Percentiles rank a stretch among this genome's conserved stretches.
Conservation (phyloP, 2,329 filamentous ascomycete genomes). For the Dothideomycetes sp. region DNA sequence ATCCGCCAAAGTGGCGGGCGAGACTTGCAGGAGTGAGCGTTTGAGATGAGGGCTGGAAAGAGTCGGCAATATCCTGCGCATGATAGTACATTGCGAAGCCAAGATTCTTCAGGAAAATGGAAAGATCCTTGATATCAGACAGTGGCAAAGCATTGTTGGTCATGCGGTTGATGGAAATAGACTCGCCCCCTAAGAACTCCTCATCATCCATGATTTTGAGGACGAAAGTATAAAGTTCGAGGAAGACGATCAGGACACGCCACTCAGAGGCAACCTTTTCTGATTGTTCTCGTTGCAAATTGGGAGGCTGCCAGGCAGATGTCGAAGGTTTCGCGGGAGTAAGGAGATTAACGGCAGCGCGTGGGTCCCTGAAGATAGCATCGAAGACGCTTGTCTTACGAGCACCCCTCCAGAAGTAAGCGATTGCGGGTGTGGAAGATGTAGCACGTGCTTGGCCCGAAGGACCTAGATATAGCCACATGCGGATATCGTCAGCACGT, state of each 20-base stretch:
- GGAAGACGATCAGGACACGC: constrained; percentile 78
- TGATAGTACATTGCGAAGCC: constrained; percentile 85
- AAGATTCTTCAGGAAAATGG: constrained; percentile 79
- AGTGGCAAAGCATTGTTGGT: constrained; percentile 59
- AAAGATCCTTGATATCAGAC: constrained; percentile 60
- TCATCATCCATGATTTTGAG: constrained; percentile 91
- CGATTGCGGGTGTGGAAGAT: constrained; percentile 47
- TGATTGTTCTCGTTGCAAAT: constrained; percentile 21
- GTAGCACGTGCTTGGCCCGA: neutral
- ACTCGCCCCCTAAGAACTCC: constrained; percentile 53
- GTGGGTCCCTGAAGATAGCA: constrained; percentile 45
- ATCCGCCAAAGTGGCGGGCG: constrained; percentile 16
- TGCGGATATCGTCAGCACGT: constrained; percentile 77
- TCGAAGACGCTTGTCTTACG: constrained; percentile 46
- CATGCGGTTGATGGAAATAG: constrained; percentile 44
- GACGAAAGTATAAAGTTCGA: constrained; percentile 90
- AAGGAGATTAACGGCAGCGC: constrained; percentile 47
- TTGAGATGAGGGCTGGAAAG: constrained; percentile 4
- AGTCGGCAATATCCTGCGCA: constrained; percentile 46
- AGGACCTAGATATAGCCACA: constrained; percentile 75
- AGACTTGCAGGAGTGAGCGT: constrained; percentile 9
- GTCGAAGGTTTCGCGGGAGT: constrained; percentile 25
- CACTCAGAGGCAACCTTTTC: constrained; percentile 57
- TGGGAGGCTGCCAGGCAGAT: constrained; percentile 18
- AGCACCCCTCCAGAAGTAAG: constrained; percentile 73